Percentiles rank a stretch among this genome's conserved stretches.
Evolutionary conservation across 352 stramenopile genomes (phyloP).

Genomic region (Plasmopara muralis): DNA sequence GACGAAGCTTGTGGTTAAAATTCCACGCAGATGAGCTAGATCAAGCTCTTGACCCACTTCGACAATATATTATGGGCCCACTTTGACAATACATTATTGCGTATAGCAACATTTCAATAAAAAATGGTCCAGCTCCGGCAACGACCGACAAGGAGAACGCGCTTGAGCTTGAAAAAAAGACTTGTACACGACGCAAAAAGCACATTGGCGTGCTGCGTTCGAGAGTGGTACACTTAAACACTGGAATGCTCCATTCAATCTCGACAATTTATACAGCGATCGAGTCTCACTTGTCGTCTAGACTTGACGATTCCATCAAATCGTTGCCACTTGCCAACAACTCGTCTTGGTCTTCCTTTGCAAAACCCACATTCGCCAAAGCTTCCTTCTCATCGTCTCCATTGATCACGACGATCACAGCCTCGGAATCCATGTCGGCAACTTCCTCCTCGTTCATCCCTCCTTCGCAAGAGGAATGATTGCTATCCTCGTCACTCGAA

Average conservation of each 20-base stretch:
- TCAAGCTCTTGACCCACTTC: too few species aligned
- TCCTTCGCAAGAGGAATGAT: slow-evolving; percentile 47
- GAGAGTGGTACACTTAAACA: not conserved
- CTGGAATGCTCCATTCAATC: not conserved
- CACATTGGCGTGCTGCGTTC: not conserved
- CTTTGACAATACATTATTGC: too few species aligned
- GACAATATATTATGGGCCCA: too few species aligned
- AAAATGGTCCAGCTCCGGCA: too few species aligned
- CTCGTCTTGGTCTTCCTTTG: slow-evolving; percentile 57
- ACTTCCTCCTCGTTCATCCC: slow-evolving; percentile 31
- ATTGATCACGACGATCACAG: slow-evolving; percentile 29
- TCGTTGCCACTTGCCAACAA: slow-evolving; percentile 74
- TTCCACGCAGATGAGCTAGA: too few species aligned
- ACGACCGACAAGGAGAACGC: too few species aligned
- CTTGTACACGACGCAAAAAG: slow-evolving; percentile 23
- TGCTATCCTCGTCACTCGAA: slow-evolving; percentile 51
- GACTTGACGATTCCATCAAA: slow-evolving; percentile 48
- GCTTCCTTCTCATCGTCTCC: slow-evolving; percentile 26
- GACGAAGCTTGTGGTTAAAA: too few species aligned
- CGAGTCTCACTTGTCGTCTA: slow-evolving; percentile 44
- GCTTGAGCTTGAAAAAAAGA: slow-evolving; percentile 2
- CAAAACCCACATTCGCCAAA: slow-evolving; percentile 16
- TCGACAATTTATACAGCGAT: slow-evolving; percentile 1
- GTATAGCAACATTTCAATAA: too few species aligned
- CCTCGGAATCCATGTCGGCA: slow-evolving; percentile 14